Conservation (phyloP, 768 basidiomycete genomes). For the Paxillus involutus region DNA sequence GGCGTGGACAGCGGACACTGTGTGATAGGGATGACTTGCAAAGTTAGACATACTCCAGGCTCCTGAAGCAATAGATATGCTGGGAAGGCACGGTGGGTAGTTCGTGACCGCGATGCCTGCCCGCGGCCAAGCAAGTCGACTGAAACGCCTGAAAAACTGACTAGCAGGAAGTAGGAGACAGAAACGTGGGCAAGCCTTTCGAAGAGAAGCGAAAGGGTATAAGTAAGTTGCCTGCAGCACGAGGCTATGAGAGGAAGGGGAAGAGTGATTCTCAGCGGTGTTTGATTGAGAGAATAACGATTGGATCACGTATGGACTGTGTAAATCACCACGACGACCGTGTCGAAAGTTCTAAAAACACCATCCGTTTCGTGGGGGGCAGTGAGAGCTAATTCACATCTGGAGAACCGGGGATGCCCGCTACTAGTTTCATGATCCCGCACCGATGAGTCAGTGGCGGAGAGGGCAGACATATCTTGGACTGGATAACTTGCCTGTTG, state of each 20-base stretch:
- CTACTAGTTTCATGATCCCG: background rate
- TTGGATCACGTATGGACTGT: slow-evolving; percentile 22
- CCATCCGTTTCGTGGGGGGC: background rate
- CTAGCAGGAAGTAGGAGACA: background rate
- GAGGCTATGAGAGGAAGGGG: slow-evolving; percentile 19
- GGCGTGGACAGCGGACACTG: slow-evolving; percentile 37
- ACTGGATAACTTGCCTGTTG: too few relatives aligned
- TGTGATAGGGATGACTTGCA: slow-evolving; percentile 43
- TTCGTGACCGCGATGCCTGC: background rate
- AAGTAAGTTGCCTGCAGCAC: slow-evolving; percentile 4
- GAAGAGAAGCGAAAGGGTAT: slow-evolving; percentile 7
- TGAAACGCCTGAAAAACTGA: background rate
- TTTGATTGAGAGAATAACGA: slow-evolving; percentile 8
- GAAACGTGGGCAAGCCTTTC: background rate
- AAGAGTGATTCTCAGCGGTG: slow-evolving; percentile 14
- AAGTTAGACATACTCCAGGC: slow-evolving; percentile 39
- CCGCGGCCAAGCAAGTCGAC: background rate
- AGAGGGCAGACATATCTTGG: background rate
- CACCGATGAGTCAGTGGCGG: background rate
- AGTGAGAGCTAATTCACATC: slow-evolving; percentile 9
- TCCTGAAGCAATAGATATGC: background rate
- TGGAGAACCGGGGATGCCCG: background rate
- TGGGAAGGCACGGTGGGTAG: background rate
- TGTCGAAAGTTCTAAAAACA: slow-evolving; percentile 10
- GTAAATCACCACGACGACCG: slow-evolving; percentile 32